Conservation (phyloP, 371 early-diverging fungal species). For the Lichtheimia ramosa region DNA sequence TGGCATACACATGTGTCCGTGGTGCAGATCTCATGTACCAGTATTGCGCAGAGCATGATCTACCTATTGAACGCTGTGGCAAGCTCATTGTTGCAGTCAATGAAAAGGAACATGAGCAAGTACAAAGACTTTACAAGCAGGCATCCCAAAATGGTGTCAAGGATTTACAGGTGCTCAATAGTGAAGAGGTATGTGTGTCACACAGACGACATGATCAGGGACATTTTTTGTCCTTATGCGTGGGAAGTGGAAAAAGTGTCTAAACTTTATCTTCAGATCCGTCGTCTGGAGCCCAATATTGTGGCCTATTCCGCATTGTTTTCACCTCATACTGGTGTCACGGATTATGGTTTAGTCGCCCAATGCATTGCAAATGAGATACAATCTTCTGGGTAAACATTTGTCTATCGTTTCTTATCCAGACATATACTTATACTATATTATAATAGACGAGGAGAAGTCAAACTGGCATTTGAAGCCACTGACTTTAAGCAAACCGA, state of each 20-base stretch:
- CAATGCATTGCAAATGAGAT: constrained; percentile 51
- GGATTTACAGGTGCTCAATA: constrained; percentile 43
- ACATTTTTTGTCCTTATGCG: neutral
- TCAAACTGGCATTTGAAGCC: constrained; percentile 51
- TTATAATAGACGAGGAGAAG: constrained; percentile 42
- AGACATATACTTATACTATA: neutral
- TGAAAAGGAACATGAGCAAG: constrained; percentile 44
- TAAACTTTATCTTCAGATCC: constrained; percentile 25
- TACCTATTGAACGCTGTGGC: constrained; percentile 51
- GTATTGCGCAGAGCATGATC: constrained; percentile 46
- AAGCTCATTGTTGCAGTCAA: constrained; percentile 50
- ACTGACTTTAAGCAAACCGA: constrained; percentile 31
- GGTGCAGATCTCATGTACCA: constrained; percentile 53
- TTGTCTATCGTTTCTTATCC: neutral
- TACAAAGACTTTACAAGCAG: constrained; percentile 37
- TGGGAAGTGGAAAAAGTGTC: too few relatives aligned
- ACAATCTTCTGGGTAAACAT: constrained; percentile 44
- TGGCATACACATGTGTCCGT: constrained; percentile 50
- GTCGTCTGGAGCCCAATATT: constrained; percentile 46
- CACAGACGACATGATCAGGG: neutral
- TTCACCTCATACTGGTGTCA: constrained; percentile 52
- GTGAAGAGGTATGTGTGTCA: constrained; percentile 32
- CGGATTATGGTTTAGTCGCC: constrained; percentile 45
- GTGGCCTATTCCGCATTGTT: constrained; percentile 50
- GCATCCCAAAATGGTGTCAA: constrained; percentile 48